phyloP scores from a whole-genome alignment of 1,284 basidiomycete species.

The Omphalotus olearius region DNA sequence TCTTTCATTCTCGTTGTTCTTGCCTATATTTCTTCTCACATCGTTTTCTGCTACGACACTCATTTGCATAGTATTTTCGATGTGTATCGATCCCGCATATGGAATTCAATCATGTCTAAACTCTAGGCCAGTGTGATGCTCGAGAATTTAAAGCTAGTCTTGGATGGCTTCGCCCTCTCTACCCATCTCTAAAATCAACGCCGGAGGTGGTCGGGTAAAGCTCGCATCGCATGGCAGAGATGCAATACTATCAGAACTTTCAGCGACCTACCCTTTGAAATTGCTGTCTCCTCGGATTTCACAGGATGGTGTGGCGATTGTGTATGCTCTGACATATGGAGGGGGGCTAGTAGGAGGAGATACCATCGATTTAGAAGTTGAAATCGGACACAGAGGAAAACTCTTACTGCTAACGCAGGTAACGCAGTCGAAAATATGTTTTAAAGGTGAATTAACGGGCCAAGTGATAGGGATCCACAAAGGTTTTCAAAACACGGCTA shows the following conservation, averaged over 20 bases:
- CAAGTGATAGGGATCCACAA: conserved; percentile 76
- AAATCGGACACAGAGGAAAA: conserved; percentile 51
- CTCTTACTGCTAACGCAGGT: conserved; percentile 83
- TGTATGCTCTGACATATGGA: conserved; percentile 87
- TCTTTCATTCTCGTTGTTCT: conserved; percentile 1
- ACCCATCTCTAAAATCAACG: conserved; percentile 28
- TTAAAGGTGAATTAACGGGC: neutral
- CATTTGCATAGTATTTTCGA: conserved; percentile 12
- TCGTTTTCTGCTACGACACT: conserved; percentile 10
- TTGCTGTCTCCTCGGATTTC: conserved; percentile 69
- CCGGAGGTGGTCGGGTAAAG: conserved; percentile 54
- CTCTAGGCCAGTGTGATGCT: neutral
- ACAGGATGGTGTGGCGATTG: conserved; percentile 53
- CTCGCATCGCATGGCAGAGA: conserved; percentile 47
- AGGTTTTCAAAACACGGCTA: conserved; percentile 80
- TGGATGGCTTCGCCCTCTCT: conserved; percentile 8
- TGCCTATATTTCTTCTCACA: conserved; percentile 5
- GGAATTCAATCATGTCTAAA: conserved; percentile 8
- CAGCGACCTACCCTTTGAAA: conserved; percentile 88
- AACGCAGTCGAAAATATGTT: conserved; percentile 20
- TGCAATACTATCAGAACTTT: conserved; percentile 71
- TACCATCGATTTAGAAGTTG: conserved; percentile 57
- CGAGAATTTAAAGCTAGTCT: too few relatives aligned
- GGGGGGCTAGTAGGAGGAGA: conserved; percentile 94
- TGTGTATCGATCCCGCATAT: conserved; percentile 15